These are phyloP conservation scores for Pleurotus citrinopileatus DNA, from an alignment of 768 basidiomycete species.

Conservation along the genomic window DNA sequence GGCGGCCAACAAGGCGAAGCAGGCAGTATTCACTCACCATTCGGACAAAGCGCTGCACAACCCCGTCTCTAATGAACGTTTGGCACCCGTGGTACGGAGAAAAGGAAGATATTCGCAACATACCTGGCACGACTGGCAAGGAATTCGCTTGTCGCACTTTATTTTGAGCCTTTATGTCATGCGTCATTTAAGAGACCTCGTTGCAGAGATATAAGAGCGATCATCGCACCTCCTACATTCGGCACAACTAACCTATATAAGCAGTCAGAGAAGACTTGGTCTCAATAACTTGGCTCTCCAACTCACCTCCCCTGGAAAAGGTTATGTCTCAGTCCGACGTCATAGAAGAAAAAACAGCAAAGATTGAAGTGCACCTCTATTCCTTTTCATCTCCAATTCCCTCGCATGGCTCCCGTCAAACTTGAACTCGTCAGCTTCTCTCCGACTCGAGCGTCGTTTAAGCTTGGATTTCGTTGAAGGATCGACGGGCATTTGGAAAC, in stretches of 20 bases:
- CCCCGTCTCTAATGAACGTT: conserved; percentile 49
- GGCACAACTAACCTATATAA: conserved; percentile 65
- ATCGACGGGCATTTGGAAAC: conserved; percentile 51
- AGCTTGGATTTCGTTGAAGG: conserved; percentile 42
- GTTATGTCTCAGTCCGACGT: conserved; percentile 13
- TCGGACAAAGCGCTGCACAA: conserved; percentile 69
- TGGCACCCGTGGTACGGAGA: conserved; percentile 11
- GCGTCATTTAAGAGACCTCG: conserved; percentile 16
- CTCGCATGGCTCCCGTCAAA: conserved; percentile 54
- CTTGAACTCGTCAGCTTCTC: conserved; percentile 47
- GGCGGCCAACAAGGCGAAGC: conserved; percentile 9
- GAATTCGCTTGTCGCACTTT: conserved; percentile 81
- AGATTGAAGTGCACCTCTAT: conserved; percentile 44
- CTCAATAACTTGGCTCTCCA: background rate
- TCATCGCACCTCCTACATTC: conserved; percentile 75
- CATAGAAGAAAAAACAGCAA: conserved; percentile 2
- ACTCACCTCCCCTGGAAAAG: conserved; percentile 24
- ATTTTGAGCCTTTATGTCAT: conserved; percentile 58
- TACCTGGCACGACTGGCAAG: conserved; percentile 75
- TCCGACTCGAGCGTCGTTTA: conserved; percentile 46
- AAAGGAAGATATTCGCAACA: conserved; percentile 15
- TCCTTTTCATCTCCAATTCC: conserved; percentile 74
- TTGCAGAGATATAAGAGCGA: conserved; percentile 25
- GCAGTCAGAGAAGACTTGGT: background rate
- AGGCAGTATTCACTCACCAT: conserved; percentile 40